phyloP scores from a whole-genome alignment of 345 rosid genomes.

The Durio zibethinus region DNA sequence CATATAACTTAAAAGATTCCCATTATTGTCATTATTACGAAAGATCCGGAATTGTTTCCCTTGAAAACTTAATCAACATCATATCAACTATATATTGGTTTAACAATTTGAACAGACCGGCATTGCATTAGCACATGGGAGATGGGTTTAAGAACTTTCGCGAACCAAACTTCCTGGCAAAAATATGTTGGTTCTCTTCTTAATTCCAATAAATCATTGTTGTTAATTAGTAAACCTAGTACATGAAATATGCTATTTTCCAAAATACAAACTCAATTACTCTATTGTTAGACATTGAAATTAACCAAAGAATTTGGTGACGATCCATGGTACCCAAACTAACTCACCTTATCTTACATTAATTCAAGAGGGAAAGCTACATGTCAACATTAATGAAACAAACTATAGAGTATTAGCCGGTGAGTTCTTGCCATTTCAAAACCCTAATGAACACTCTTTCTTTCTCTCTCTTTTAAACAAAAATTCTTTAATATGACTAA shows the following conservation, averaged over 20 bases:
- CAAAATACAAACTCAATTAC: not conserved
- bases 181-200: not conserved
- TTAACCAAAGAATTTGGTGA: not conserved
- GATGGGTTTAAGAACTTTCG: not conserved
- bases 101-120: not conserved
- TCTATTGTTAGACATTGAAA: not conserved
- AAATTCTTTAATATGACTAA: not conserved
- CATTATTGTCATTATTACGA: not conserved
- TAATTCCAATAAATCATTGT: not conserved
- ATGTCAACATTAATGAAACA: not conserved
- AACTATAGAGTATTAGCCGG: not conserved
- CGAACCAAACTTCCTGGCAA: not conserved
- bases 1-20: not conserved
- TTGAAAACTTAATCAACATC: not conserved
- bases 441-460: not conserved
- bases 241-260: not conserved
- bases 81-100: not conserved
- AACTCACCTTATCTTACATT: not conserved
- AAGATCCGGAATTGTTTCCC: not conserved
- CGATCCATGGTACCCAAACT: not conserved
- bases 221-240: not conserved
- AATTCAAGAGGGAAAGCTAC: not conserved
- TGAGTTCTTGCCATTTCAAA: not conserved
- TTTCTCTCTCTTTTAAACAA: not conserved
- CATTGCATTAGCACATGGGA: not conserved